Evolutionary conservation across 495 filamentous ascomycete genomes (phyloP), one percentile per base, ranked within the genome.

Genomic region (Pseudomonodictys pantanalensis): DNA sequence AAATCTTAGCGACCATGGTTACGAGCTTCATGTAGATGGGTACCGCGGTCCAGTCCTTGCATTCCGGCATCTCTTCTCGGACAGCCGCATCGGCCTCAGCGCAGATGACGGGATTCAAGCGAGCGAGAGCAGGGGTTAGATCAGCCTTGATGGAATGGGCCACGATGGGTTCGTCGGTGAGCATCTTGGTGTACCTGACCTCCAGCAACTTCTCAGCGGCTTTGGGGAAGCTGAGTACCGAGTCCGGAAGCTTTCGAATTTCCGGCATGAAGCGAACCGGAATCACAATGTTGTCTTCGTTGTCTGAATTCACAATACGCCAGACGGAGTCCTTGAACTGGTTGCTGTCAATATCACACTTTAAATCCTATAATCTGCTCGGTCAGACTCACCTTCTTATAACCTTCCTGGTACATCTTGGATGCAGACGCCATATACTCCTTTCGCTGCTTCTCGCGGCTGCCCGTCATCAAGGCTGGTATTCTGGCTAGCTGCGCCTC

Each of bases 11-110:
- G 15, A 65, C 52, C 4, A 61, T 52, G 22, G 39, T 46, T 20
- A 47, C 56, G 11, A 65, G 28, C 17, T 7, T 52, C 38, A 50
- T 56, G 39, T 65, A 60, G 15, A 65, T 61, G 9, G 35, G 15
- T 0, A 60, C 62, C 1, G 26, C 7, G 3, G 62, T 65, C 62
- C 62, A 65, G 20, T 65, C 57, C 3, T 65, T 41, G 42, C 56
- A 65, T 9, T 49, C 23, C 0, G 56, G 56, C 45, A 65, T 51
- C n/a, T 65, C 62, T 2, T 56, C 51, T 24, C 45, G 38, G 5
- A 65, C 33, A 1, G 62, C 56, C 43, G 50, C 32, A 3, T 65
- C 51, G 22, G 57, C 62, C 32, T 65, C 62, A 4, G 10, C 46
- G 20, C 23, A 56, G 20, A 65, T 56, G 9, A 45, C 28, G 7